Evolutionary conservation across 2,329 filamentous ascomycete species (phyloP), one percentile per base, ranked within the genome.

Genomic region (Aspergillus aculeatinus): DNA sequence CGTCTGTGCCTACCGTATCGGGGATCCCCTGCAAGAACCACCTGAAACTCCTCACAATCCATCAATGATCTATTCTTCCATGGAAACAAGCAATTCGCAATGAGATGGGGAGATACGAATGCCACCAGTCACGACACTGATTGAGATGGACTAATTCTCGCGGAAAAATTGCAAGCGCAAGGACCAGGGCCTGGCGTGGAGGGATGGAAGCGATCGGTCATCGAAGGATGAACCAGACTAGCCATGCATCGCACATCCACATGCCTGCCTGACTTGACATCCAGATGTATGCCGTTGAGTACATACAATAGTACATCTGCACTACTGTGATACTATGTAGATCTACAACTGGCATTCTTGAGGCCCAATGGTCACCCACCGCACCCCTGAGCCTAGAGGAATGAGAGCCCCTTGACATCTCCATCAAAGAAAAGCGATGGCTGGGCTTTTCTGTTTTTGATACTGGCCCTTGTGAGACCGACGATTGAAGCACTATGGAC

Each of bases 1-100:
- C 55, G 33, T 60, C 58, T 35, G 52, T 60, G 61, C 58, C 61
- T 58, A 44, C 39, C 16, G 39, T 44, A 44, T 44, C 39, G 14
- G 16, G 39, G 6, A 9, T 16, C 16, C 39, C 39, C 3, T 16
- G 14, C 5, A 44, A 19, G 16, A 44, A 44, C 39, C 16, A 44
- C 39, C 16, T 44, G 16, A 19, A 44, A 44, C 33, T 44, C 16
- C 6, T 19, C 4, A 44, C 39, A 44, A 44, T 44, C 39, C 39
- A 44, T 44, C 39, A 44, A 44, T 44, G 39, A 44, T 19, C 16
- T 16, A 44, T 44, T 44, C 39, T 44, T 44, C 39, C 39, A n/a
- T 16, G 14, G 39, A 44, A 44, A 44, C 39, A 44, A 44, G 39
- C 39, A 44, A 19, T 44, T 44, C 14, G 39, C 16, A 19, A 44